Conservation (phyloP, 192 early-diverging fungal species). For the Coemansia guatemalensis region DNA sequence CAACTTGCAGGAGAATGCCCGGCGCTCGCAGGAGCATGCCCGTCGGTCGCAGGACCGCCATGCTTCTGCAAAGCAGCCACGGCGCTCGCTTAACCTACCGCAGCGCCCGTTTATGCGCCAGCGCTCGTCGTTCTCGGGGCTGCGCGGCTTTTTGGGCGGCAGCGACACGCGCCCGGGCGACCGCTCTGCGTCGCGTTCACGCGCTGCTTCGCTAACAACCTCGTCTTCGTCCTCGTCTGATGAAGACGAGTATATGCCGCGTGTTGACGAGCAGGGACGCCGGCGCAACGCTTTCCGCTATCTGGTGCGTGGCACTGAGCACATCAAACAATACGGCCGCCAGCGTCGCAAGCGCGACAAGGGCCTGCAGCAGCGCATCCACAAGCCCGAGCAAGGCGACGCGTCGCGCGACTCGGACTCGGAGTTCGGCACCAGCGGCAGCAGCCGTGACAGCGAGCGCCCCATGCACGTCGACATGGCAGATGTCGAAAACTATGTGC, state of each 20-base stretch:
- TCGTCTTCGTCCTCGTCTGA: conserved; percentile 27
- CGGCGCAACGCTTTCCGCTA: conserved; percentile 40
- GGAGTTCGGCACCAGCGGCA: conserved; percentile 23
- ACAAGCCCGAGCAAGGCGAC: conserved; percentile 7
- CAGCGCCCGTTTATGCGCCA: conserved; percentile 17
- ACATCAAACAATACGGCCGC: conserved; percentile 41
- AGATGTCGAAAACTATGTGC: conserved; percentile 52
- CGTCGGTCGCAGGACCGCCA: conserved; percentile 5
- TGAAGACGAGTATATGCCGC: conserved; percentile 17
- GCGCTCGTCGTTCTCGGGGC: conserved; percentile 36
- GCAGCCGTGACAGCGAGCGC: not conserved
- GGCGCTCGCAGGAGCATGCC: conserved; percentile 37
- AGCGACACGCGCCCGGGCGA: not conserved
- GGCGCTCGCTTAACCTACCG: conserved; percentile 31
- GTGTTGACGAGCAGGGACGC: conserved; percentile 30
- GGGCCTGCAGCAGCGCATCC: not conserved
- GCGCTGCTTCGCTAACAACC: conserved; percentile 16
- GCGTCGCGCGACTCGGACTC: conserved; percentile 49
- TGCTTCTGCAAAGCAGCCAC: not conserved
- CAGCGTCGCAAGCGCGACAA: conserved; percentile 19
- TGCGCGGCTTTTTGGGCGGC: conserved; percentile 25
- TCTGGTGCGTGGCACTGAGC: conserved; percentile 53
- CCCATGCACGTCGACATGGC: conserved; percentile 42
- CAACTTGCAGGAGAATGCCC: conserved; percentile 19
- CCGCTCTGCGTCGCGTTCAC: conserved; percentile 2